phyloP scores from a whole-genome alignment of 495 filamentous ascomycete genomes.

The Neurospora sp. region DNA sequence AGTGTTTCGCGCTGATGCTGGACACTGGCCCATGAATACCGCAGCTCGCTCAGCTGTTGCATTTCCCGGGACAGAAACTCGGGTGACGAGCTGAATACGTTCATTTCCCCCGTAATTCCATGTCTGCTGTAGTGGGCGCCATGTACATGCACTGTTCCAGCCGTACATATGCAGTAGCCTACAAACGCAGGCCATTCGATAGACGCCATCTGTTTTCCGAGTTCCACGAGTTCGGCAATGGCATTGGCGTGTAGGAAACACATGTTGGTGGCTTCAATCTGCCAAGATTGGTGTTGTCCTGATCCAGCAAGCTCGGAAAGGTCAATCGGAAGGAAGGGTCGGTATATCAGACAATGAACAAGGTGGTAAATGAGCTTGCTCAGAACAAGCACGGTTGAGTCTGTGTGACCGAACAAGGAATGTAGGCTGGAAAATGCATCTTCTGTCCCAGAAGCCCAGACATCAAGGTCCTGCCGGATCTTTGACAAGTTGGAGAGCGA shows the following conservation, averaged over 20 bases:
- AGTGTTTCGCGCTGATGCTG: slow-evolving; percentile 72
- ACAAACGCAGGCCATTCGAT: slow-evolving; percentile 79
- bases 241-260: slow-evolving; percentile 84
- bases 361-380: slow-evolving; percentile 80
- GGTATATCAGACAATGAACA: slow-evolving; percentile 74
- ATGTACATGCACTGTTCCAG: slow-evolving; percentile 77
- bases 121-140: slow-evolving; percentile 65
- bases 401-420: slow-evolving; percentile 62
- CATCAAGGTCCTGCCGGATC: slow-evolving; percentile 73
- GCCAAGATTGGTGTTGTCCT: slow-evolving; percentile 82
- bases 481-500: slow-evolving; percentile 73
- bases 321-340: slow-evolving; percentile 77
- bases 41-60: slow-evolving; percentile 64
- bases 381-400: slow-evolving; percentile 67
- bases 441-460: slow-evolving; percentile 73
- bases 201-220: slow-evolving; percentile 52
- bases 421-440: slow-evolving; percentile 69
- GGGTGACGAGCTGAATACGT: slow-evolving; percentile 41
- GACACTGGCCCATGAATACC: slow-evolving; percentile 63
- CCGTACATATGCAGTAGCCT: slow-evolving; percentile 71
- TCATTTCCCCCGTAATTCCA: slow-evolving; percentile 50
- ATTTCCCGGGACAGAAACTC: slow-evolving; percentile 69
- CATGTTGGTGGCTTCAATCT: slow-evolving; percentile 77
- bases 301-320: slow-evolving; percentile 65
- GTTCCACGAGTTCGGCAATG: slow-evolving; percentile 71